Conservation (phyloP, 208 protist genomes). For the Trypanosoma rangeli region DNA sequence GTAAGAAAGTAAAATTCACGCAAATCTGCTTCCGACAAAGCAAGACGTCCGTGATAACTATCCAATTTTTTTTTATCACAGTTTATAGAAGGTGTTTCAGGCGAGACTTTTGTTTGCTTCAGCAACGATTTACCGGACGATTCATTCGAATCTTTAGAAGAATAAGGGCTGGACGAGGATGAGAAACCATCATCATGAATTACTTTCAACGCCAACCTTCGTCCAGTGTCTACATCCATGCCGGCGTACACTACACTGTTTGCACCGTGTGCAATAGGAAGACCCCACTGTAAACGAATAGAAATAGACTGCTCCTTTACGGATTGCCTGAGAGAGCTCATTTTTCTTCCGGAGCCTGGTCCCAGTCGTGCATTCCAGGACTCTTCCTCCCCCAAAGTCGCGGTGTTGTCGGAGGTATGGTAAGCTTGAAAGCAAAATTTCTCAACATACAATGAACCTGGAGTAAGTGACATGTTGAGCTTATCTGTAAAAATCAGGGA, state of each 20-base stretch:
- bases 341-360: background rate
- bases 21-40: slow-evolving; percentile 33
- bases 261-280: slow-evolving; percentile 53
- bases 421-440: slow-evolving; percentile 20
- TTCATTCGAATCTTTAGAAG: background rate
- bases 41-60: background rate
- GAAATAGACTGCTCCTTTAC: background rate
- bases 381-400: background rate
- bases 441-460: slow-evolving; percentile 11
- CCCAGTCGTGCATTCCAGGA: background rate
- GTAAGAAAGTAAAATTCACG: slow-evolving; percentile 80
- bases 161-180: background rate
- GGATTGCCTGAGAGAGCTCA: background rate
- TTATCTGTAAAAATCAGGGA: background rate
- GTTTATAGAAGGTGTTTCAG: background rate
- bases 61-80: too few species aligned
- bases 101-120: background rate
- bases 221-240: slow-evolving; percentile 60
- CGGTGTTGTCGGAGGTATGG: background rate
- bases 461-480: background rate
- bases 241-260: slow-evolving; percentile 67
- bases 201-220: slow-evolving; percentile 74
- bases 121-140: background rate
- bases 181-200: slow-evolving; percentile 22
- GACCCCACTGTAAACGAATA: slow-evolving; percentile 45